Evolutionary conservation across 1,139 yeast species (phyloP).

Genomic region (Pichia cactophila): DNA sequence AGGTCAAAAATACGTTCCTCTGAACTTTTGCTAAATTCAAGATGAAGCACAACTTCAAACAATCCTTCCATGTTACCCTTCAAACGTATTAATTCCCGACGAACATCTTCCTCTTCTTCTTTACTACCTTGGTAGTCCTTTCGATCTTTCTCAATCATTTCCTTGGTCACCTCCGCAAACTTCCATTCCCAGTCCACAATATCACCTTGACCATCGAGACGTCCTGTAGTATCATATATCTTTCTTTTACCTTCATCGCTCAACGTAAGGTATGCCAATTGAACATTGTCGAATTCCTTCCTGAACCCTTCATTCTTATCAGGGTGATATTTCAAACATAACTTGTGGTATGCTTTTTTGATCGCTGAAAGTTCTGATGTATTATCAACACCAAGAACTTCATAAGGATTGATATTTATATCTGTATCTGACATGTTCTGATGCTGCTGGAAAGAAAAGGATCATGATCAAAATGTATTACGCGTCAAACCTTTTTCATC

Average conservation of each 20-base stretch:
- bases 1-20: conserved; percentile 52
- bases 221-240: conserved; percentile 62
- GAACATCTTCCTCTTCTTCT: conserved; percentile 63
- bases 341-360: conserved; percentile 63
- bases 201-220: conserved; percentile 28
- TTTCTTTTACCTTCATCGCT: conserved; percentile 50
- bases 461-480: not conserved
- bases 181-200: conserved; percentile 50
- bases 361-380: conserved; percentile 46
- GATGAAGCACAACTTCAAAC: conserved; percentile 72
- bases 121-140: conserved; percentile 53
- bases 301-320: conserved; percentile 46
- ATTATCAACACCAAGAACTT: conserved; percentile 38
- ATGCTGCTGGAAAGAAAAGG: not conserved
- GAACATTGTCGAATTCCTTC: conserved; percentile 54
- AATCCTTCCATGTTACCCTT: conserved; percentile 65
- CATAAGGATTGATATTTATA: conserved; percentile 45
- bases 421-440: not conserved
- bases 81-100: conserved; percentile 48
- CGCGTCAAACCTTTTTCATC: not conserved
- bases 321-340: conserved; percentile 70
- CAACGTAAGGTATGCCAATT: conserved; percentile 67
- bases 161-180: conserved; percentile 56
- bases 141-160: conserved; percentile 67
- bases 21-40: conserved; percentile 54